Percentiles rank a stretch among this genome's conserved stretches.
Conservation (phyloP, 1,284 basidiomycete genomes). For the Ustilago loliicola region DNA sequence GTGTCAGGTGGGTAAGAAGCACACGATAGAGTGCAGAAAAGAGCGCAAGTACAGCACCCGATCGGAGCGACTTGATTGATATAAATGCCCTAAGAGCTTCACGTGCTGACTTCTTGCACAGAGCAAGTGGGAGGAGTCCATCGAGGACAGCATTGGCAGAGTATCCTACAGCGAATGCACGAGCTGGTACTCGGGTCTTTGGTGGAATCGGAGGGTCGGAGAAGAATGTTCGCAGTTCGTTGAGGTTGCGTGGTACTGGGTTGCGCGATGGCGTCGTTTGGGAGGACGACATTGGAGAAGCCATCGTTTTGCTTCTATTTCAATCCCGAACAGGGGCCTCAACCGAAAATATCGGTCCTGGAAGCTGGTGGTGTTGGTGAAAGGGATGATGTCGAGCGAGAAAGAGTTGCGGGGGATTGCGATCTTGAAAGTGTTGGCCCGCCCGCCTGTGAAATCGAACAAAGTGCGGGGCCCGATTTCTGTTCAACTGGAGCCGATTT, state of each 20-base stretch:
- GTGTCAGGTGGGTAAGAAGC: slow-evolving; percentile 33
- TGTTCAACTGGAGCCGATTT: neutral
- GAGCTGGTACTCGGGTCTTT: slow-evolving; percentile 29
- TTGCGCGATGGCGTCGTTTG: slow-evolving; percentile 36
- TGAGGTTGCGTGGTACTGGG: slow-evolving; percentile 17
- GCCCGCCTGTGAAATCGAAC: slow-evolving; percentile 6
- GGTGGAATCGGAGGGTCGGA: slow-evolving; percentile 41
- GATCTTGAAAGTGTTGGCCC: slow-evolving; percentile 11
- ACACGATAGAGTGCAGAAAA: slow-evolving; percentile 57
- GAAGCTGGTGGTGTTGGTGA: neutral
- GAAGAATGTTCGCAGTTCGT: slow-evolving; percentile 19
- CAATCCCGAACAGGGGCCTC: too few species aligned
- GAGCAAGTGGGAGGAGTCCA: slow-evolving; percentile 41
- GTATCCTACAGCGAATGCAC: slow-evolving; percentile 51
- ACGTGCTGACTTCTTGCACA: slow-evolving; percentile 44
- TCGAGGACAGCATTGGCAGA: slow-evolving; percentile 46
- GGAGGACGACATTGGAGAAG: slow-evolving; percentile 40
- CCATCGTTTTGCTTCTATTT: slow-evolving; percentile 13
- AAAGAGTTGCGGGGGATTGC: neutral
- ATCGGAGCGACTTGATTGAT: slow-evolving; percentile 38
- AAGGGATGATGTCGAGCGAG: neutral
- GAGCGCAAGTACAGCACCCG: slow-evolving; percentile 44
- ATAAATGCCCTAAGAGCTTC: slow-evolving; percentile 41
- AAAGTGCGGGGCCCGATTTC: slow-evolving; percentile 6
- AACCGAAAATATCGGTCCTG: too few species aligned